Percentiles rank a stretch among this genome's conserved stretches.
phyloP scores from a whole-genome alignment of 345 rosid species.

The Lumnitzera littorea region DNA sequence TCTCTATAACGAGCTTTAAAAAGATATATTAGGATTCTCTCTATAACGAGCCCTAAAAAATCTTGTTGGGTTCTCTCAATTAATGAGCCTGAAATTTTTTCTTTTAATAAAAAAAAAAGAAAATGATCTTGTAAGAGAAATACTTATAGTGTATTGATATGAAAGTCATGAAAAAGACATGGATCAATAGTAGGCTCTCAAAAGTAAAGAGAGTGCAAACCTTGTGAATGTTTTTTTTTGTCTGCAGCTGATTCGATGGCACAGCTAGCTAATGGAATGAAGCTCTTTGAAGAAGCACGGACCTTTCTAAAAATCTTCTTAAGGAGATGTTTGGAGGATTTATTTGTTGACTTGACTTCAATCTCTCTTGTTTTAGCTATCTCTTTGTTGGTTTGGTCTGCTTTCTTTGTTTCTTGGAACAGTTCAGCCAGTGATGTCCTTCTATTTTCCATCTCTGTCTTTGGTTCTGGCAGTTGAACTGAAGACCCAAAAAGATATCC shows the following conservation, averaged over 20 bases:
- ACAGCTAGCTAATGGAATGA: constrained; percentile 14
- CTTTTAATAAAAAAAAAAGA: too few relatives aligned
- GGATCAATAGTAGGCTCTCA: background rate
- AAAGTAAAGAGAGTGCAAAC: constrained; percentile 26
- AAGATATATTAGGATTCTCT: too few relatives aligned
- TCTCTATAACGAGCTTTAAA: too few relatives aligned
- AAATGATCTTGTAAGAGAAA: too few relatives aligned
- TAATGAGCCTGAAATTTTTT: too few relatives aligned
- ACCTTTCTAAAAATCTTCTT: constrained; percentile 62
- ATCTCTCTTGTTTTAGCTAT: constrained; percentile 30
- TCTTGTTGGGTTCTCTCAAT: too few relatives aligned
- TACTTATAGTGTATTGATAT: too few relatives aligned
- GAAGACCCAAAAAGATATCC: constrained; percentile 72
- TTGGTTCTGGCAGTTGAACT: constrained; percentile 47
- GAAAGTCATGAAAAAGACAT: background rate
- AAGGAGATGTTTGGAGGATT: constrained; percentile 47
- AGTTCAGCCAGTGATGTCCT: constrained; percentile 67
- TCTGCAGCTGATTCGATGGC: constrained; percentile 28
- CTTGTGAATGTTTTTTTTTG: constrained; percentile 62
- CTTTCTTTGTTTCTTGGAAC: constrained; percentile 45
- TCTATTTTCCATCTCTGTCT: constrained; percentile 41
- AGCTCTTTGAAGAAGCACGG: constrained; percentile 29
- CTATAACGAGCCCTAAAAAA: too few relatives aligned
- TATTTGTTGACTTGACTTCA: constrained; percentile 38
- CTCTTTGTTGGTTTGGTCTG: constrained; percentile 29